A percentile compares a stretch with the other conserved stretches of the same genome.
Conservation (phyloP, 345 rosid species). For the Physaria fendleri region DNA sequence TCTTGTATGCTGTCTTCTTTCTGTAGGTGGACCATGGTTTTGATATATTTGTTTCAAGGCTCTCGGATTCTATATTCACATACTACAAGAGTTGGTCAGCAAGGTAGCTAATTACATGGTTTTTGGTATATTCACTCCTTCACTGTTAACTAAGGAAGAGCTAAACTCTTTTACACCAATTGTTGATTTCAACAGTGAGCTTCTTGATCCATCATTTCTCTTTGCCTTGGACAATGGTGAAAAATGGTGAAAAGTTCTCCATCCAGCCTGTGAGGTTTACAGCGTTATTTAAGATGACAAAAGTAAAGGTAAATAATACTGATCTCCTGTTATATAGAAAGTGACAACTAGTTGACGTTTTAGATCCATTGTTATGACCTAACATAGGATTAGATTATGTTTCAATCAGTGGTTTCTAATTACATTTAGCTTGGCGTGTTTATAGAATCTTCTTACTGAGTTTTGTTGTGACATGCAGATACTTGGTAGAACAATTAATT, state of each 20-base stretch:
- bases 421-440: slow-evolving; percentile 5
- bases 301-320: slow-evolving; percentile 66
- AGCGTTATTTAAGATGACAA: slow-evolving; percentile 82
- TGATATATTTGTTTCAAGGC: slow-evolving; percentile 82
- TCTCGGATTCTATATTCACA: slow-evolving; percentile 78
- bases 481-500: slow-evolving; percentile 88
- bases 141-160: slow-evolving; percentile 3
- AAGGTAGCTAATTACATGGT: slow-evolving; percentile 44
- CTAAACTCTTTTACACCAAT: slow-evolving; percentile 18
- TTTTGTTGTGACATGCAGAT: slow-evolving; percentile 41
- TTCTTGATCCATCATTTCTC: slow-evolving; percentile 96
- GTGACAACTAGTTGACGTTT: background rate
- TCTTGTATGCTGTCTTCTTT: slow-evolving; percentile 7
- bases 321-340: background rate
- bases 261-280: slow-evolving; percentile 88
- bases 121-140: background rate
- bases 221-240: slow-evolving; percentile 93
- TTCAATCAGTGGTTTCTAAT: slow-evolving; percentile 7
- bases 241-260: slow-evolving; percentile 78
- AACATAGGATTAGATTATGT: background rate
- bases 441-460: slow-evolving; percentile 19
- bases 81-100: slow-evolving; percentile 99
- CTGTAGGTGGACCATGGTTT: slow-evolving; percentile 94
- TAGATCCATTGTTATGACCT: background rate
- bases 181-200: slow-evolving; percentile 50